phyloP scores from a whole-genome alignment of 2,329 filamentous ascomycete genomes.

The Apiospora koreana region DNA sequence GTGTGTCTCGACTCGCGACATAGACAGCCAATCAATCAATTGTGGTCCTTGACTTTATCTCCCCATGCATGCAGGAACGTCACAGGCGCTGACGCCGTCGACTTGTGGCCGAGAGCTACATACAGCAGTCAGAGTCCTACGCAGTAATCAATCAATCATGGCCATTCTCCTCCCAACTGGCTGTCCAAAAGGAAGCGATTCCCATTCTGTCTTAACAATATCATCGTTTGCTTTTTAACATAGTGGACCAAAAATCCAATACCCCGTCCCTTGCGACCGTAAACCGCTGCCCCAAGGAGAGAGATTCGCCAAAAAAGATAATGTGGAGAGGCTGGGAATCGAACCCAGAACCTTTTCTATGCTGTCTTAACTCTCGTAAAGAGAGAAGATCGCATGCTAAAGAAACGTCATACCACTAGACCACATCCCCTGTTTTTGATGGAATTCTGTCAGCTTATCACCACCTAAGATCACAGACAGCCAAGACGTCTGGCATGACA shows the following conservation, averaged over 20 bases:
- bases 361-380: neutral
- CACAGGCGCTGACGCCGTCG: neutral
- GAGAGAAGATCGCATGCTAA: neutral
- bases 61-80: neutral
- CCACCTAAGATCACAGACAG: too few relatives aligned
- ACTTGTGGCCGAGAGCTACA: neutral
- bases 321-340: constrained; percentile 11
- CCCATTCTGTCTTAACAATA: neutral
- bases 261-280: neutral
- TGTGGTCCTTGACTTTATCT: neutral
- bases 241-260: neutral
- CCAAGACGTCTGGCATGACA: too few relatives aligned
- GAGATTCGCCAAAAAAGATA: too few relatives aligned
- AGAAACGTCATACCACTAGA: constrained; percentile 12
- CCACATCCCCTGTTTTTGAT: constrained; percentile 8
- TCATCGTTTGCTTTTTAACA: neutral
- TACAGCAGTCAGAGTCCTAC: neutral
- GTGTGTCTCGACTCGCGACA: neutral
- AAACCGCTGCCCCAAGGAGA: too few relatives aligned
- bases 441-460: accelerated
- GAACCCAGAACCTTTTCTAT: constrained; percentile 12
- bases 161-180: neutral
- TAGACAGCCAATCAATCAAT: neutral
- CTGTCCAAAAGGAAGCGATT: neutral
- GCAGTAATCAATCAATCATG: neutral